These are phyloP conservation scores for Oropetium thomaeum DNA, from an alignment of 176 grass and related monocot genomes.

Conservation along the genomic window DNA sequence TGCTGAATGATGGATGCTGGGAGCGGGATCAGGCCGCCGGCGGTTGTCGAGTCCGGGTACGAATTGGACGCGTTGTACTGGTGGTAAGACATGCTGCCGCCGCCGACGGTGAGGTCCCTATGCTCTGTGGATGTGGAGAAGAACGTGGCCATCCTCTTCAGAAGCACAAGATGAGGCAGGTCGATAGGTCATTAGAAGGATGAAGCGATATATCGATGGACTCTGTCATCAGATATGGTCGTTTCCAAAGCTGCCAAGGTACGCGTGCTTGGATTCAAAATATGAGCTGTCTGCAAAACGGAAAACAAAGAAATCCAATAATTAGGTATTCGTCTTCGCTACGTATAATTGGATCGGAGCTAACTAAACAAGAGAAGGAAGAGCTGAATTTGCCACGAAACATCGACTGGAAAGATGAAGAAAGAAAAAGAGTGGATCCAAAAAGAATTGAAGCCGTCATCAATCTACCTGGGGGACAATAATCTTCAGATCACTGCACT, in stretches of 20 bases:
- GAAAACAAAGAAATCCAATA: not conserved
- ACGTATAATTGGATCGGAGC: not conserved
- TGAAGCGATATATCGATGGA: not conserved
- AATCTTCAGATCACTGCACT: constrained; percentile 31
- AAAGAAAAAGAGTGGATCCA: constrained; percentile 17
- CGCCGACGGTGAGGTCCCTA: constrained; percentile 38
- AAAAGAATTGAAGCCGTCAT: constrained; percentile 8
- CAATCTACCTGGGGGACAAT: constrained; percentile 33
- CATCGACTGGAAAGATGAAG: not conserved
- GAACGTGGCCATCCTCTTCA: constrained; percentile 76
- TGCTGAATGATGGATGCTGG: constrained; percentile 52
- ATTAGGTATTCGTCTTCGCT: not conserved
- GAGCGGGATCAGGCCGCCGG: constrained; percentile 50
- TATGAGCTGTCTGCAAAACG: constrained; percentile 19
- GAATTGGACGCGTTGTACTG: constrained; percentile 39
- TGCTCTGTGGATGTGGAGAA: constrained; percentile 59
- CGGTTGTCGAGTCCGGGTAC: constrained; percentile 48
- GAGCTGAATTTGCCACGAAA: constrained; percentile 7
- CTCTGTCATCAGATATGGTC: constrained; percentile 30
- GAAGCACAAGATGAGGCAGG: not conserved
- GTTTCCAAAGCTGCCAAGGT: constrained; percentile 15
- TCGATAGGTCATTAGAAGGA: constrained; percentile 17
- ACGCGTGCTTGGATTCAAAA: not conserved
- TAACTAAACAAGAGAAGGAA: not conserved
- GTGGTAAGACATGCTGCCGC: constrained; percentile 47